Evolutionary conservation across 768 basidiomycete genomes (phyloP), one percentile per base, ranked within the genome.

Genomic region (Guyanaporus albipodus): DNA sequence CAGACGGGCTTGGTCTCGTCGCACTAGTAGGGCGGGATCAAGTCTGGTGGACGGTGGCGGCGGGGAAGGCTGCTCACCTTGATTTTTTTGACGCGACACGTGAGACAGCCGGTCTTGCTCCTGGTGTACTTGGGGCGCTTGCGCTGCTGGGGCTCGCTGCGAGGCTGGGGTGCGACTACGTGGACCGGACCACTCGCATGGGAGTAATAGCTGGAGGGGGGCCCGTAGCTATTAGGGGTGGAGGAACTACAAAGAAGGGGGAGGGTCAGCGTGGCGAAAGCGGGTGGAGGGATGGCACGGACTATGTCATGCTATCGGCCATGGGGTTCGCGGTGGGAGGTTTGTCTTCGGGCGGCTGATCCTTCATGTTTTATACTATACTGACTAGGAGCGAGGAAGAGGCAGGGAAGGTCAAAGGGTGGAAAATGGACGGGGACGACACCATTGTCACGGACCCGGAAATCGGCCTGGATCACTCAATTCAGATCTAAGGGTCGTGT

Each of bases 101-200:
- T 93, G 63, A 95, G 70, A 64, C 93, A 97, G 19, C 93, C 93
- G 1, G 91, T 92, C 72, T 95, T 93, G 69, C 88, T 91, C 57
- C 93, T 80, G 52, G 89, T 91, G 58, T 94, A 94, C 74, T 96
- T 96, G 39, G 89, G 90, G 28, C 89, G 84, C 64, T 89, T 90
- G 49, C 88, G 78, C 58, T 74, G 71, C n/a, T 76, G 73, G 14
- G 73, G 59, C 21, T 73, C 85, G 28, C 67, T 68, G 42, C 77
- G 74, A 44, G 76, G 65, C 19, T 73, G 73, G 4, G 76, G 70
- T 10, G 74, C 62, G 0, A 77, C 71, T 36, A 76, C 67, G 51
- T 83, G 80, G 50, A 67, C 67, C 56, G 72, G 71, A 21, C 67
- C 66, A 28, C 45, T 35, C 3, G 48, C n/a, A 48, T 66, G 65